Percentiles rank a stretch among this genome's conserved stretches.
Evolutionary conservation across 192 early-diverging fungal genomes (phyloP).

Genomic region (Coemansia sp.): DNA sequence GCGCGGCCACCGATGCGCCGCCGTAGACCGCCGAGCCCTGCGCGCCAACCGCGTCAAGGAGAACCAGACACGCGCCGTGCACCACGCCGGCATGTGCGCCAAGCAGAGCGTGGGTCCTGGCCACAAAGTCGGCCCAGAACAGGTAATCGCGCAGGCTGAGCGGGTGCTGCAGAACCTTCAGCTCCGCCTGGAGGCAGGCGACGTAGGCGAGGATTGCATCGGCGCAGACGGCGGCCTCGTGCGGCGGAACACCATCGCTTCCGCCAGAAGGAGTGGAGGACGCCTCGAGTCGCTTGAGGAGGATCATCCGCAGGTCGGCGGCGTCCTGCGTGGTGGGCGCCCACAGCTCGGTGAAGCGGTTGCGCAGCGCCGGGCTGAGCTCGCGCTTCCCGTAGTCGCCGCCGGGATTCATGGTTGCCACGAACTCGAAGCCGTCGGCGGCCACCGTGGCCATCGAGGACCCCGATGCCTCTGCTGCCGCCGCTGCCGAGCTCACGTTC

Average conservation of each 20-base stretch:
- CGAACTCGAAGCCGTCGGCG: slow-evolving; percentile 76
- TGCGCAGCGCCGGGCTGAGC: slow-evolving; percentile 93
- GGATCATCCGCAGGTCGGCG: slow-evolving; percentile 71
- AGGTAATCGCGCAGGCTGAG: slow-evolving; percentile 91
- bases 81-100: slow-evolving; percentile 61
- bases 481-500: slow-evolving; percentile 62
- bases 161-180: slow-evolving; percentile 34
- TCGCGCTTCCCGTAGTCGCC: slow-evolving; percentile 99
- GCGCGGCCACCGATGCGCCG: not conserved
- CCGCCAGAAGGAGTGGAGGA: not conserved
- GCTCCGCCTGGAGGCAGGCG: slow-evolving; percentile 62
- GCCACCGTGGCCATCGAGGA: slow-evolving; percentile 52
- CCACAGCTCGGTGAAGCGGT: slow-evolving; percentile 99
- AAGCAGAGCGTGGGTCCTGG: slow-evolving; percentile 54
- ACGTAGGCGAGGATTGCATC: slow-evolving; percentile 79
- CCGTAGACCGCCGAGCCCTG: slow-evolving; percentile 56
- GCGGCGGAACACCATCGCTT: slow-evolving; percentile 7
- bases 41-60: slow-evolving; percentile 90
- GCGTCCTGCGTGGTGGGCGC: slow-evolving; percentile 81
- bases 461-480: not conserved
- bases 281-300: slow-evolving; percentile 56
- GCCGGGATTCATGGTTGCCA: slow-evolving; percentile 99
- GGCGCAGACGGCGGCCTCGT: slow-evolving; percentile 50
- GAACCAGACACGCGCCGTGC: slow-evolving; percentile 89
- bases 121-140: slow-evolving; percentile 89